These are phyloP conservation scores for Tetrahymena borealis DNA, from an alignment of 73 alveolate species.

Conservation along the genomic window DNA sequence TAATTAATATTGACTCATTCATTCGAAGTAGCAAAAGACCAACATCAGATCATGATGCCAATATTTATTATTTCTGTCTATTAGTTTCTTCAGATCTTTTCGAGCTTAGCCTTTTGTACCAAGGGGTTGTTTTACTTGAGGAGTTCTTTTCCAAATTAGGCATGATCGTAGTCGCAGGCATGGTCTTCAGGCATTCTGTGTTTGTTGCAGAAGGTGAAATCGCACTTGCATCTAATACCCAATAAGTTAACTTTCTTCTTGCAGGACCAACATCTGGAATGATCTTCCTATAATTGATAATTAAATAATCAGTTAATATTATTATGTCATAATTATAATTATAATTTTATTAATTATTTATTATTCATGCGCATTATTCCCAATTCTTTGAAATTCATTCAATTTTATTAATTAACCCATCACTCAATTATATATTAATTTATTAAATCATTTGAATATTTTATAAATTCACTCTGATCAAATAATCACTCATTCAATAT, in stretches of 20 bases:
- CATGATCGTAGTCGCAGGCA: conserved; percentile 29
- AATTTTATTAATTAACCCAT: too few species aligned
- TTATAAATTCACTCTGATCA: too few species aligned
- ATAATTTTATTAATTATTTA: not conserved
- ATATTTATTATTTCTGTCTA: too few species aligned
- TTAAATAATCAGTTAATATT: not conserved
- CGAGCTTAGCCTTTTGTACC: conserved; percentile 13
- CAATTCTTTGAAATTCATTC: not conserved
- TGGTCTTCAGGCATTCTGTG: conserved; percentile 44
- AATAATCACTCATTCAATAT: too few species aligned
- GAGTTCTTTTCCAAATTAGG: conserved; percentile 18
- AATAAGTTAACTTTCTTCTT: conserved; percentile 19
- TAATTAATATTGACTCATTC: too few species aligned
- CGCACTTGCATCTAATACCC: conserved; percentile 36
- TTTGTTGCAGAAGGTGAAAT: conserved; percentile 9
- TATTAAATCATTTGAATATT: too few species aligned
- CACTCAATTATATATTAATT: too few species aligned
- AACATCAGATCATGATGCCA: too few species aligned
- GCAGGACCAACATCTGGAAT: conserved; percentile 35
- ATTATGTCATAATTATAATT: not conserved
- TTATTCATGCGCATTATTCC: not conserved
- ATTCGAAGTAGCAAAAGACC: too few species aligned
- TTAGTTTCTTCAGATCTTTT: conserved; percentile 3
- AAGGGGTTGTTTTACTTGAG: conserved; percentile 40
- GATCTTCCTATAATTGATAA: conserved; percentile 17